Evolutionary conservation across 345 rosid species (phyloP), one percentile per base, ranked within the genome.

Genomic region (Alliaria petiolata): DNA sequence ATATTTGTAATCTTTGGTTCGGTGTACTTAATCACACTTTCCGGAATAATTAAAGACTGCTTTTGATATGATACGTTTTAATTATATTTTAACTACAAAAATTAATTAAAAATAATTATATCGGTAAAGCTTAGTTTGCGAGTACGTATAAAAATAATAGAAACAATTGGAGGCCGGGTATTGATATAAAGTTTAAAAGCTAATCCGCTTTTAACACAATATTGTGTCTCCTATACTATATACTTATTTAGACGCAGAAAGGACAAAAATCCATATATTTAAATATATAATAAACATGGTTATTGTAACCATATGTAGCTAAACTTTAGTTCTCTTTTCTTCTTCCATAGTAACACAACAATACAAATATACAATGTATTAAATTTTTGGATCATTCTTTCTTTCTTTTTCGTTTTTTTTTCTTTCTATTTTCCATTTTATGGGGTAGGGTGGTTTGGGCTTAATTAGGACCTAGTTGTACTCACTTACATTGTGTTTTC

Each of bases 11-110:
- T 47, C 61, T 42, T 45, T 62, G 65, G 64, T 76, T 76, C 46
- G 71, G 70, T 56, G 12, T 56, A 67, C 59, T 76, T 76, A 69
- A 69, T 63, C 67, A 70, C n/a, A 57, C 75, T 69, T 69, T 58
- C 51, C 16, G 2, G 14, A 61, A 28, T 46, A 39, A 36, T 19
- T 11, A 69, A 56, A 31, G 69, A 61, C 62, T 51, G 50, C 44
- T 51, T 67, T 75, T 43, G 54, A 22, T 45, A 63, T 31, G 67
- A 69, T 47, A 76, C 34, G 40, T 25, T 62, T 63, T 55, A n/a
- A 16, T 13, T 39, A n/a, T 69, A 38, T 20, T 63, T 57, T 31
- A 60, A 43, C 14, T 4, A 22, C 14, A 35, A 17, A 26, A 36
- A 60, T 34, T 53, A 61, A 34, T 26, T 6, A 0, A 3, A 62